Base-by-base conservation (phyloP, 306 rosid genomes). In the Ceratonia siliqua region DNA sequence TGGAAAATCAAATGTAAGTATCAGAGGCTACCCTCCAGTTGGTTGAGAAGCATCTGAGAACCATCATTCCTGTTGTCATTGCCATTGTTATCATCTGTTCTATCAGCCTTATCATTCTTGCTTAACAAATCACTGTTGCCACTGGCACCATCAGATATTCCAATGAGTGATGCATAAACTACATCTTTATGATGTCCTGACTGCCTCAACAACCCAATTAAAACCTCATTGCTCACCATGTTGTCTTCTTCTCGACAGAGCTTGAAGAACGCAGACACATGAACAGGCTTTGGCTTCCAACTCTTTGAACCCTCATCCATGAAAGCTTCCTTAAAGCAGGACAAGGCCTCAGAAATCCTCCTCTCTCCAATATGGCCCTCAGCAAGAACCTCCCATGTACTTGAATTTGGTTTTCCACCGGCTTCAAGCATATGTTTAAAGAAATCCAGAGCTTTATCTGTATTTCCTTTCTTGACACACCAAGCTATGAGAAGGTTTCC, bases 371-470 rank as follows among this genome's bases (percentile, higher is more conserved):
- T 74, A 59, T 88, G 93, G 58, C 86, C 86, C 76, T 84, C 92
- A n/a, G 88, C 85, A 50, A 92, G 90, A 79, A 68, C n/a, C 84
- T 92, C 99, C 99, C 99, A 94, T 1, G 99, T 78, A 68, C 70
- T 87, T 2, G 99, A 84, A 72, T 94, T 94, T 12, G 96, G 93
- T 75, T 67, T 76, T 68, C 96, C 94, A 28, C 92, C 97, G 39
- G 52, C 85, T 53, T 90, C 80, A 55, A 36, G 68, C 88, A 89
- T 87, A 67, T 82, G 81, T 49, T 94, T 76, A 56, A 83, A 83
- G 78, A 90, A 87, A 74, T 71, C 64, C 30, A 70, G 49, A 46
- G 90, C 95, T 83, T 83, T 92, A 46, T 87, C 92, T 14, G 75
- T 70, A 70, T 81, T 30, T 5, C 91, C 87, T 0, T 84, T 79